These are phyloP conservation scores for Akanthomyces dipterigenus DNA, from an alignment of 2,329 filamentous ascomycete genomes.

Conservation along the genomic window DNA sequence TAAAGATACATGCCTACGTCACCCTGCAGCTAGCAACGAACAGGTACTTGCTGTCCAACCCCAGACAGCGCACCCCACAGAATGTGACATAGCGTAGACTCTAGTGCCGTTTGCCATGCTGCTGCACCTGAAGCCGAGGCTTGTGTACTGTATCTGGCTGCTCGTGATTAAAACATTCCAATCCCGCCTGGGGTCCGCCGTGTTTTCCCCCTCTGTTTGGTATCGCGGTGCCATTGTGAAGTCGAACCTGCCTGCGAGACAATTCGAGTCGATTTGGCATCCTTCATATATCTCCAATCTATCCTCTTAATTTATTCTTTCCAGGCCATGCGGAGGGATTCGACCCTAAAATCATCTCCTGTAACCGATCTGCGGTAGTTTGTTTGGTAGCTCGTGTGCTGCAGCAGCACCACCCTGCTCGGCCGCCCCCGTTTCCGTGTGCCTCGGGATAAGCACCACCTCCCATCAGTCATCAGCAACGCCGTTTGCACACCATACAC, in stretches of 20 bases:
- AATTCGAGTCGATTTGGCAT: neutral
- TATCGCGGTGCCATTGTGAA: neutral
- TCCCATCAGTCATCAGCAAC: neutral
- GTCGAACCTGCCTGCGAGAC: neutral
- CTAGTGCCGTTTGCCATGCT: neutral
- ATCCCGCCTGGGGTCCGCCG: neutral
- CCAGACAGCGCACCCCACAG: constrained; percentile 14
- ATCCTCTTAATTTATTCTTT: neutral
- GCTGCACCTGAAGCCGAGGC: constrained; percentile 7
- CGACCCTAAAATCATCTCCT: neutral
- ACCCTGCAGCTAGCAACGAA: constrained; percentile 12
- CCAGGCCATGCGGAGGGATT: neutral
- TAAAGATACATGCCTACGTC: neutral
- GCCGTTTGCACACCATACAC: neutral
- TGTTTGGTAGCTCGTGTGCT: neutral
- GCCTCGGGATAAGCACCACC: constrained; percentile 6
- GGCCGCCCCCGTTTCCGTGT: neutral
- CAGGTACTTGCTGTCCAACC: constrained; percentile 2
- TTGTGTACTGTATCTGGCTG: neutral
- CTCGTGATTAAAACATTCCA: constrained; percentile 6
- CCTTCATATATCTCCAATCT: neutral
- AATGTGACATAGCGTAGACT: neutral
- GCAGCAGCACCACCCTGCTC: neutral
- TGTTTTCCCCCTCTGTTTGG: neutral
- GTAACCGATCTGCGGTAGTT: neutral